Base-by-base conservation (phyloP, 208 protist species). In the Crithidia expoeki region DNA sequence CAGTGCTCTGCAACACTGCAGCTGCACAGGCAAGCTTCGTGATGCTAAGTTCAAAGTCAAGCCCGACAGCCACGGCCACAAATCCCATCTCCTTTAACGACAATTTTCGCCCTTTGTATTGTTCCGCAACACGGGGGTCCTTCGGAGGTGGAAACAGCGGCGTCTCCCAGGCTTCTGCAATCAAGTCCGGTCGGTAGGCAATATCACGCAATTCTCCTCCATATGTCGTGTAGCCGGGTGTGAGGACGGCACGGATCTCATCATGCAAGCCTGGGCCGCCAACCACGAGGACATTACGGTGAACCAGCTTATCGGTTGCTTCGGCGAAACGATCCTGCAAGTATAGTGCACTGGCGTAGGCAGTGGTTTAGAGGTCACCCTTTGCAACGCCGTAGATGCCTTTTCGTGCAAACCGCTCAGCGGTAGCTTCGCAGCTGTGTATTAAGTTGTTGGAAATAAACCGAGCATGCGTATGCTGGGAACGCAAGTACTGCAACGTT, bases 361-460 rank as follows among this genome's bases (percentile, higher is more conserved):
- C 88, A 53, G 81, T 85, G 65, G 79, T 91, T 79, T 86, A 88
- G 16, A 88, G n/a, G 68, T 21, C 85, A 6, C 52, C 0, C 32
- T 46, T 49, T 38, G 17, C 9, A 0, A 89, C 80, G 0, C 73
- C 78, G 5, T 60, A 21, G 38, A 91, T 79, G 27, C 85, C 85
- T 14, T 72, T 76, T 23, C 60, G 19, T 19, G 21, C 25, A 53
- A 92, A 83, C 33, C 64, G 40, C 11, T 52, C 33, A 27, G 49
- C 17, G 14, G 90, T 19, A 27, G 70, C 63, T n/a, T 40, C 50
- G 14, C 89, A 78, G 14, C 68, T 86, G 19, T 79, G 38, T 2
- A 76, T 80, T 34, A 87, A 75, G 68, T 85, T 92, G 74, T 94
- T 92, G 28, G 78, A 84, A 14, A 94, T 63, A 53, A 92, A 92